Evolutionary conservation across 1,139 yeast species (phyloP), one percentile per base, ranked within the genome.

Genomic region (Suhomyces bolitotheri): DNA sequence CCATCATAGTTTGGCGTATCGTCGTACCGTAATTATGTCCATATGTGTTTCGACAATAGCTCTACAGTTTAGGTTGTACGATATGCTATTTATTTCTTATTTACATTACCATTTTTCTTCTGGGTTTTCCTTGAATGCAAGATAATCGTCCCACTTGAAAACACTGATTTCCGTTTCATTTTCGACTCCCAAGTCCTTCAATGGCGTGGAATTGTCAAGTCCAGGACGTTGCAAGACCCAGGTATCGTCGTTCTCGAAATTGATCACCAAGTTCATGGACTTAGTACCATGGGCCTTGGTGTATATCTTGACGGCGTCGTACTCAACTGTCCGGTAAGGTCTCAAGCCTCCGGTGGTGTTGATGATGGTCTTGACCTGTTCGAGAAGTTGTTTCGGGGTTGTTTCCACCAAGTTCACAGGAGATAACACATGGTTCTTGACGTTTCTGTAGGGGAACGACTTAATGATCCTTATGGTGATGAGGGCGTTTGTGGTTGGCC

Each of bases 271-370:
- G 55, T 92, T 89, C 80, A 89, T 85, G 2, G 97, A 87, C 63
- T 92, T 92, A 25, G 96, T 76, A 6, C 95, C 95, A 58, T 92
- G 97, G 0, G 98, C 97, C 55, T 87, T 88, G 23, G 96, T 85
- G 62, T 92, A 92, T 12, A 92, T 73, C 61, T 94, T 92, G 43
- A 92, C 57, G 0, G 94, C 70, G 53, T 92, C 87, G 50, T 80
- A 82, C 1, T 67, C 68, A n/a, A 86, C 85, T 44, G 73, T 84
- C 50, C 97, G 73, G 59, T 80, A 90, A 1, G 97, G 95, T 50
- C 96, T 73, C 44, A 82, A 76, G 0, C 76, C 79, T 2, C 95
- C 88, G 7, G 80, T 74, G 5, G 82, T 73, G 35, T 76, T 68
- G 40, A 89, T 82, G 23, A 71, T 71, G 21, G 65, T 47, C 14